Evolutionary conservation across 2,329 filamentous ascomycete genomes (phyloP), one percentile per base, ranked within the genome.

Genomic region (Orbilia quercus): DNA sequence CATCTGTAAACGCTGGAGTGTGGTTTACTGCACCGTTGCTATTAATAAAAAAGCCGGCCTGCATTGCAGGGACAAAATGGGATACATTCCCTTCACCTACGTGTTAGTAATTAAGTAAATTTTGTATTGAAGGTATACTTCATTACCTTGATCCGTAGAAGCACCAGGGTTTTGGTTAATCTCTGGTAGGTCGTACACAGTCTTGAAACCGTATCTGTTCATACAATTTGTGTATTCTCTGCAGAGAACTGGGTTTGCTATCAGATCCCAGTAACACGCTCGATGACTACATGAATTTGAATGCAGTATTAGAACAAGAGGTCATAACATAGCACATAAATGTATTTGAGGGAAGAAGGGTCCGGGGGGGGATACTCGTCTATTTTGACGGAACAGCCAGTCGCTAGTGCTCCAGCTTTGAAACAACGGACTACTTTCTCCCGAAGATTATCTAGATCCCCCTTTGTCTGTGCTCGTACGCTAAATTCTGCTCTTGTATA

Each of bases 1-100:
- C 83, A 1, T 80, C 79, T 7, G 84, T 83, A 75, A 86, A 88
- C 0, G 83, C 82, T 0, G 83, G 82, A 6, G 82, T 88, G 70
- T 86, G 86, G 16, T 85, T 85, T 0, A 84, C 82, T 0, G 81
- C 82, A 1, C 75, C 72, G 1, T 81, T 80, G 1, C 80, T 80
- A 0, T 83, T 82, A 1, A 84, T 82, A 14, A 79, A 80, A 66
- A 87, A 74, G 81, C 82, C 58, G 18, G 77, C 44, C 76, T 79
- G 40, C 70, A 80, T 76, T 75, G 82, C 48, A 75, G 80, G 40
- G 82, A 81, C 36, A 50, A 76, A 77, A 82, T 85, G 80, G 79
- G 85, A 78, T 81, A 83, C 53, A 77, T 80, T 63, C 77, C 81
- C 77, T 86, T 84, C n/a, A 36, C 0, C 58, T 63, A 70, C 70